Base-by-base conservation (phyloP, 768 basidiomycete genomes). In the Fibroporia radiculosa region DNA sequence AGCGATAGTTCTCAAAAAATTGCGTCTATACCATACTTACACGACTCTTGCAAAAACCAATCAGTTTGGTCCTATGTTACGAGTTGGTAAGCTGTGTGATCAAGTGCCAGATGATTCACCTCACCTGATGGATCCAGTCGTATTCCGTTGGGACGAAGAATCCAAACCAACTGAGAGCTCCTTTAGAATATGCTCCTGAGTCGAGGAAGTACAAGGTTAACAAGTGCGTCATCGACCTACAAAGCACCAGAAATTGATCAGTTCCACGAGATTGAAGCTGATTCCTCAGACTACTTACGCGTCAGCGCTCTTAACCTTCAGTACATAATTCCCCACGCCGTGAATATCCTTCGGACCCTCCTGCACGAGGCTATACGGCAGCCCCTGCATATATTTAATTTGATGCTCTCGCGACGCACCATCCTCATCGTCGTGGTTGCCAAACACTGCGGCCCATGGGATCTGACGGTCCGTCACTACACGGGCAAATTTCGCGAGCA, bases 361-460 rank as follows among this genome's bases (percentile, higher is more conserved):
- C 54, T 88, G 72, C 5, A 89, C 80, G 4, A 97, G 64, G 42
- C 82, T 92, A 58, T 93, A 96, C 0, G 95, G 95, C 47, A 97
- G 68, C 1, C 68, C 74, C 58, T 84, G 80, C 77, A 92, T 76
- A 54, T 82, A 63, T 48, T 69, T 66, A 48, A 90, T 58, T 56
- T 93, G 89, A 14, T 78, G 73, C 24, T 72, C 76, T 50, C 82
- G 79, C 23, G 66, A 53, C 53, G 71, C 53, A 12, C 82, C 84
- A 40, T 78, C 72, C 48, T 93, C 85, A 34, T 79, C 75, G 53
- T 97, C 95, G 62, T 99, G 95, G 57, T 99, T 97, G 1, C 95
- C 95, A 62, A 97, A 93, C 2, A 97, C 75, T 0, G 82, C 84
- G 3, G 90, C 79, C 93, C 93, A 99, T 0, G 93, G 87, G 28